These are phyloP conservation scores for Lagenaria siceraria DNA, from an alignment of 306 rosid species.

Conservation along the genomic window DNA sequence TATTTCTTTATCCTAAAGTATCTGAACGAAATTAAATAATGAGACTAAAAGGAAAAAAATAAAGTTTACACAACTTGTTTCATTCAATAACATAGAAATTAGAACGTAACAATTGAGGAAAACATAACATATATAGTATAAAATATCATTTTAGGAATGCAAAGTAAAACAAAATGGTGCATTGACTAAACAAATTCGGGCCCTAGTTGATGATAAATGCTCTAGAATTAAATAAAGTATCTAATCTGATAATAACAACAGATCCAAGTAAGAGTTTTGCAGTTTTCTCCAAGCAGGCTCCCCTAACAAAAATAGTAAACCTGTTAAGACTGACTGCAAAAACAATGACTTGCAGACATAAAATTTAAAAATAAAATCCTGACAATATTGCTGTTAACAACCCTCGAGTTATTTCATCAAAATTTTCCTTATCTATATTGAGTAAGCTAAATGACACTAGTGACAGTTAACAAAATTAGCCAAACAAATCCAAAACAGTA, in stretches of 20 bases:
- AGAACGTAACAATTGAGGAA: neutral
- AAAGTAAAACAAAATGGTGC: neutral
- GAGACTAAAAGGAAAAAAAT: neutral
- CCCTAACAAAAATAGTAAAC: neutral
- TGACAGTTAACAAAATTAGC: neutral
- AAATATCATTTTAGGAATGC: neutral
- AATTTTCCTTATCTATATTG: neutral
- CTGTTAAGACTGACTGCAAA: neutral
- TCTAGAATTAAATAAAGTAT: neutral
- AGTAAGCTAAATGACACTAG: neutral
- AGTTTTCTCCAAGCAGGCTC: neutral
- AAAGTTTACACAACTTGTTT: neutral
- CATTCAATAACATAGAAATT: neutral
- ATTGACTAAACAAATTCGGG: neutral
- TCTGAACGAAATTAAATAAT: neutral
- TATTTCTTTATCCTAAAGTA: neutral
- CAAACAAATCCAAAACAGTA: neutral
- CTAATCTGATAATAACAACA: neutral
- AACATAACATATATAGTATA: neutral
- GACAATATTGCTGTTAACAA: neutral
- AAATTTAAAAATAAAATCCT: neutral
- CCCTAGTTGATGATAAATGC: neutral
- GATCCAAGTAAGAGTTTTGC: neutral
- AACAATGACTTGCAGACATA: neutral
- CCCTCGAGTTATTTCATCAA: neutral